A percentile compares a stretch with the other conserved stretches of the same genome.
Evolutionary conservation across 225 moss, liverwort and hornwort genomes (phyloP).

Genomic region (Physcomitrellopsis africana): DNA sequence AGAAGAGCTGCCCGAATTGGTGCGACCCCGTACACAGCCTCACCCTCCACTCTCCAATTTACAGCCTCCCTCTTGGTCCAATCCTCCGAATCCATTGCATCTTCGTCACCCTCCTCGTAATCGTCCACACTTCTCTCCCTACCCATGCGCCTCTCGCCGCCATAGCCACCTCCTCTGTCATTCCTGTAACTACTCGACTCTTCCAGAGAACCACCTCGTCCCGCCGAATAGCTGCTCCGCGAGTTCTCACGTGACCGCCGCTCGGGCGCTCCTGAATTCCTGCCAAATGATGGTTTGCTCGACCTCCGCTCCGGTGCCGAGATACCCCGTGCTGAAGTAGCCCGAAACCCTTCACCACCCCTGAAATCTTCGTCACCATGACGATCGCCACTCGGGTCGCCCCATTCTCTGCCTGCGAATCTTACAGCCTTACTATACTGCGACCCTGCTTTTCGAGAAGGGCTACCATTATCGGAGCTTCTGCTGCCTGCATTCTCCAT

Average conservation of each 20-base stretch:
- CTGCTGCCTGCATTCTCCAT: slow-evolving; percentile 33
- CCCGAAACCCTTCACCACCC: slow-evolving; percentile 28
- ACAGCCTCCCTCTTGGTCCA: slow-evolving; percentile 50
- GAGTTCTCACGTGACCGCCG: slow-evolving; percentile 32
- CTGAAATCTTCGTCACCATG: slow-evolving; percentile 24
- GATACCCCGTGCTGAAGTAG: slow-evolving; percentile 32
- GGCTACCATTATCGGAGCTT: slow-evolving; percentile 10
- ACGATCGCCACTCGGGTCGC: slow-evolving; percentile 19
- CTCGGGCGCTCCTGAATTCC: background rate
- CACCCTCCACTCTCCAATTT: slow-evolving; percentile 73
- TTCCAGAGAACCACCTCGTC: slow-evolving; percentile 23
- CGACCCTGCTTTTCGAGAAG: slow-evolving; percentile 22
- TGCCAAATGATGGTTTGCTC: slow-evolving; percentile 32
- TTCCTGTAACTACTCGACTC: slow-evolving; percentile 43
- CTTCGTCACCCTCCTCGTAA: slow-evolving; percentile 46
- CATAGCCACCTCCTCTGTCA: slow-evolving; percentile 51
- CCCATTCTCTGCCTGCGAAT: slow-evolving; percentile 57
- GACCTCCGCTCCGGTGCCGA: slow-evolving; percentile 31
- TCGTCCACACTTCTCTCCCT: slow-evolving; percentile 35
- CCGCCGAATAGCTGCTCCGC: slow-evolving; percentile 18
- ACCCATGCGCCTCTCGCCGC: slow-evolving; percentile 31
- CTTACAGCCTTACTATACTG: slow-evolving; percentile 36
- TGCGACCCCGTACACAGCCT: slow-evolving; percentile 87
- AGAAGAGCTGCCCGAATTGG: slow-evolving; percentile 78
- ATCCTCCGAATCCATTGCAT: slow-evolving; percentile 45